Evolutionary conservation across 163 green algal species (phyloP), one percentile per base, ranked within the genome.

Genomic region (Chlorella variabilis): DNA sequence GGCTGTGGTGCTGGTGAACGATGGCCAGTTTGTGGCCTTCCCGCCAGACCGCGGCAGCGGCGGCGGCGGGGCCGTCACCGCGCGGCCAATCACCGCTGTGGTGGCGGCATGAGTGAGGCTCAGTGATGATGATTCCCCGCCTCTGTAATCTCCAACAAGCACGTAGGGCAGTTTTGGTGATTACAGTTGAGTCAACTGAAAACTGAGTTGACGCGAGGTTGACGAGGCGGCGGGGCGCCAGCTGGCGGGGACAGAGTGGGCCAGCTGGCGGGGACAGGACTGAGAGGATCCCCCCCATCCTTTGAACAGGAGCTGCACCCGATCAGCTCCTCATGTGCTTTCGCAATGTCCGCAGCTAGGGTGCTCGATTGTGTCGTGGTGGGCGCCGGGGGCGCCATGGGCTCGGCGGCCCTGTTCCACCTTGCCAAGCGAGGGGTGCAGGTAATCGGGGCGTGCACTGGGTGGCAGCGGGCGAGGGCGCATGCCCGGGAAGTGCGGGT

Each of bases 341-440:
- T 18, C n/a, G 68, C 20, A 39, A 56, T 38, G 3, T 31, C 33
- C 27, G n/a, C 17, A 39, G 36, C 15, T 15, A 29, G 39, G 21
- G 38, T 65, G 34, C 86, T 79, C 39, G 82, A 93, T 33, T 78
- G 56, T 1, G 88, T 93, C 29, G 71, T 93, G 15, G 71, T 90
- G 15, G 88, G 88, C 2, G 36, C 87, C 21, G 88, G 84, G 4
- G 89, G 85, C 23, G 76, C 84, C 23, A 78, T 84, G 42, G 89
- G 89, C 36, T 78, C n/a, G 9, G 81, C 82, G n/a, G 49, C 87
- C 4, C 59, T 93, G 39, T 90, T 90, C 39, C 86, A 91, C 11
- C 77, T 93, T 3, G 83, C 88, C 8, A 91, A 88, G 51, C 48
- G 67, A 6, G 84, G 83, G 1, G n/a, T 34, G 21, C 87, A 89